Base-by-base conservation (phyloP, 176 grass and related monocot genomes). In the Guadua angustifolia region DNA sequence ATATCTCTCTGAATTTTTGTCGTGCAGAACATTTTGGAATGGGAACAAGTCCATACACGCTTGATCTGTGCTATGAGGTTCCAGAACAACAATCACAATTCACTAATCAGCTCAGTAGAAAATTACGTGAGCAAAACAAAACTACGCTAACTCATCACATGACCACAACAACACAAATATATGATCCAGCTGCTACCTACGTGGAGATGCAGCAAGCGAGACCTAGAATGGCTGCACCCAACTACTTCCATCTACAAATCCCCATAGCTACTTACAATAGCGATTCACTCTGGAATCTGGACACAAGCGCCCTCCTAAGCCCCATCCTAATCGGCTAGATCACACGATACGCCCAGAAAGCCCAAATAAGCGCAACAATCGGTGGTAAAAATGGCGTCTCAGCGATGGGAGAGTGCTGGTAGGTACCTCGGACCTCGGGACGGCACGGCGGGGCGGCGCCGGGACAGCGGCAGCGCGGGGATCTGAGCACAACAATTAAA, bases 351-450 rank as follows among this genome's bases (percentile, higher is more conserved):
- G 42, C 50, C 35, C 35, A 21, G 32, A 32, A 64, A 29, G 16
- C 36, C 19, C 63, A 79, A 63, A 21, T 17, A 55, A 40, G 14
- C 49, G 14, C 33, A 59, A 5, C n/a, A 56, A 44, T 53, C n/a
- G 16, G 29, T 26, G 2, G 67, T 10, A 35, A 83, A 76, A 69
- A 69, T 39, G 79, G 5, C n/a, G 32, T 62, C 22, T 4, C 18
- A 4, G 46, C 68, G 63, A 82, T 74, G 82, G 26, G 22, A 32
- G 67, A 22, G 42, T 33, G 43, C 35, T 25, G 19, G 67, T 82
- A 24, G 19, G 74, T 92, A 94, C 89, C 92, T 92, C 84, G 26
- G 89, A 77, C 75, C 85, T 89, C 53, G 74, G 80, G 8, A 56
- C 15, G 9, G 78, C 14, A 12, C 9, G 29, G 75, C 19, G 1